These are phyloP conservation scores for Gautieria morchelliformis DNA, from an alignment of 768 basidiomycete genomes.

Conservation along the genomic window DNA sequence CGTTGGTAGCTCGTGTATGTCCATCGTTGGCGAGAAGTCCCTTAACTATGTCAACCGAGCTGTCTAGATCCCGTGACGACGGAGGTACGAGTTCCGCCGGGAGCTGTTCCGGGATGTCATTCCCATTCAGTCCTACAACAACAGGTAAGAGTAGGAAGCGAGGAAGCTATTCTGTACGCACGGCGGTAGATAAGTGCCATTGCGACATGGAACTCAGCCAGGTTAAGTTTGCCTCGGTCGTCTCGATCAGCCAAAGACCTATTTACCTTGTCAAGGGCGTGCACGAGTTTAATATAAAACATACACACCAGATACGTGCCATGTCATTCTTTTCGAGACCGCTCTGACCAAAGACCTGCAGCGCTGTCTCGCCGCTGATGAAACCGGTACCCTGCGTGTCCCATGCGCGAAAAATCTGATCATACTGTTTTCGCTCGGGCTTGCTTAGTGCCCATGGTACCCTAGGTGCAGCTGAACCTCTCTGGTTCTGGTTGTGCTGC, in stretches of 20 bases:
- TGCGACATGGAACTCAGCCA: slow-evolving; percentile 95
- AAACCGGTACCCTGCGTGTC: slow-evolving; percentile 74
- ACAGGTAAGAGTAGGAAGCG: neutral
- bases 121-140: slow-evolving; percentile 75
- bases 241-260: slow-evolving; percentile 91
- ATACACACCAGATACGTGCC: slow-evolving; percentile 80
- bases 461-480: slow-evolving; percentile 54
- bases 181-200: slow-evolving; percentile 97
- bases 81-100: slow-evolving; percentile 88
- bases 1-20: slow-evolving; percentile 50
- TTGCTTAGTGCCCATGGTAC: slow-evolving; percentile 83
- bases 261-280: slow-evolving; percentile 3
- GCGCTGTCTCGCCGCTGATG: slow-evolving; percentile 73
- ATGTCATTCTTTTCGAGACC: slow-evolving; percentile 84
- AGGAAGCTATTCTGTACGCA: slow-evolving; percentile 33
- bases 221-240: slow-evolving; percentile 90
- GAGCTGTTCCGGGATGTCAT: slow-evolving; percentile 76
- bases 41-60: slow-evolving; percentile 82
- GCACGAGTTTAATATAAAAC: neutral
- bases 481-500: slow-evolving; percentile 70
- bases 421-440: slow-evolving; percentile 93
- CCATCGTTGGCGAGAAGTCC: slow-evolving; percentile 82
- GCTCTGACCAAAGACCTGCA: slow-evolving; percentile 92
- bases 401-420: slow-evolving; percentile 97
- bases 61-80: slow-evolving; percentile 80